A percentile compares a stretch with the other conserved stretches of the same genome.
Conservation (phyloP, 202 grass and related monocot species). For the Panicum hallii region DNA sequence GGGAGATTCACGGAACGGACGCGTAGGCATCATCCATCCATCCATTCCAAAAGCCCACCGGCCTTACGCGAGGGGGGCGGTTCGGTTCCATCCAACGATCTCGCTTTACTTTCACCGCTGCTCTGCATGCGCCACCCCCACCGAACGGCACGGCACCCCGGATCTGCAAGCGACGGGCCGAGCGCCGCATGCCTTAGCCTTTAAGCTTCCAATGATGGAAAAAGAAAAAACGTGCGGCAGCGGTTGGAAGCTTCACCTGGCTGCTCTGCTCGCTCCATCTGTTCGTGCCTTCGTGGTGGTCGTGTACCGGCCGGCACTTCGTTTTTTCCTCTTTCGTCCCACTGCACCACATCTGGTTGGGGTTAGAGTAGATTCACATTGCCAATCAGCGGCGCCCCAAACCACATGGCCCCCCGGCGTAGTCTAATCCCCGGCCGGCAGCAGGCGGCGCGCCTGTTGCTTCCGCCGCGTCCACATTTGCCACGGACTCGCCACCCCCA, state of each 20-base stretch:
- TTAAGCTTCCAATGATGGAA: constrained; percentile 42
- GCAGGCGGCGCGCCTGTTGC: constrained; percentile 8
- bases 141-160: background rate
- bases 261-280: background rate
- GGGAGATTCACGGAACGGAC: no score
- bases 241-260: background rate
- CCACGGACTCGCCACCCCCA: constrained; percentile 33
- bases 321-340: background rate
- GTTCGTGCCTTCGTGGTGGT: background rate
- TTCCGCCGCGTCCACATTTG: constrained; percentile 26
- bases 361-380: constrained; percentile 25
- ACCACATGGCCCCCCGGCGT: constrained; percentile 41
- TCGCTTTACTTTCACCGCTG: constrained; percentile 32
- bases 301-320: background rate
- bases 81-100: background rate
- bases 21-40: background rate
- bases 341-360: background rate
- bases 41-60: background rate
- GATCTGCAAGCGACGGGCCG: constrained; percentile 31
- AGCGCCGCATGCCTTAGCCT: constrained; percentile 49
- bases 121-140: background rate
- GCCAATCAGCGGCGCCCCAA: constrained; percentile 38
- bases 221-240: no score
- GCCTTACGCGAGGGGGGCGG: constrained; percentile 34
- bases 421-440: constrained; percentile 29